A percentile compares a stretch with the other conserved stretches of the same genome.
Conservation (phyloP, 2,329 filamentous ascomycete species). For the Fonsecaea multimorphosa region DNA sequence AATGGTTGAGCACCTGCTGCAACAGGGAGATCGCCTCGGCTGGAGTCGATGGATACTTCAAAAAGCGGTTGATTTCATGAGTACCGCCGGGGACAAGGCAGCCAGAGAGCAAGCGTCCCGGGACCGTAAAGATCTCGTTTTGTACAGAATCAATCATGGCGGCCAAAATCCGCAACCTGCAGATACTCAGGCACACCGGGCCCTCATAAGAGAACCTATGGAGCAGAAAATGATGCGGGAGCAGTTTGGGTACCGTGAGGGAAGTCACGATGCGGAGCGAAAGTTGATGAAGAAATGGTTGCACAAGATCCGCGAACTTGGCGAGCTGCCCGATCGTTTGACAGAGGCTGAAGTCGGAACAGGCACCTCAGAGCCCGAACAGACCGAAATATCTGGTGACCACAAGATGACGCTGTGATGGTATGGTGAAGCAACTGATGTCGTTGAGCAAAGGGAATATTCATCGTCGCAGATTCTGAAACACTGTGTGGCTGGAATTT, state of each 20-base stretch:
- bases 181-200: not conserved
- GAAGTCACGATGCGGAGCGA: slow-evolving; percentile 16
- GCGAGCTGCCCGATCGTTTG: slow-evolving; percentile 7
- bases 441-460: not conserved
- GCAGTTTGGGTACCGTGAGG: slow-evolving; percentile 19
- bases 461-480: not conserved
- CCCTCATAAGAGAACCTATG: slow-evolving; percentile 11
- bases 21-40: slow-evolving; percentile 5
- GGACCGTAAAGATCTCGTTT: no score
- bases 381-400: not conserved
- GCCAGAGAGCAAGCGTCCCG: not conserved
- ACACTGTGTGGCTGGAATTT: not conserved
- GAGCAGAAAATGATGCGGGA: slow-evolving; percentile 9
- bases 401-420: not conserved
- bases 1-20: slow-evolving; percentile 14
- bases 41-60: slow-evolving; percentile 25
- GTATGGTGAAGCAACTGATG: not conserved
- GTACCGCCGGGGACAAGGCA: not conserved
- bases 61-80: slow-evolving; percentile 11
- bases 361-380: not conserved
- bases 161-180: not conserved
- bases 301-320: slow-evolving; percentile 16
- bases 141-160: no score
- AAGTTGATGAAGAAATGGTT: slow-evolving; percentile 25
- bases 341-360: not conserved